Evolutionary conservation across 805 yeast species (phyloP).

Genomic region (Zygosaccharomyces lentus): DNA sequence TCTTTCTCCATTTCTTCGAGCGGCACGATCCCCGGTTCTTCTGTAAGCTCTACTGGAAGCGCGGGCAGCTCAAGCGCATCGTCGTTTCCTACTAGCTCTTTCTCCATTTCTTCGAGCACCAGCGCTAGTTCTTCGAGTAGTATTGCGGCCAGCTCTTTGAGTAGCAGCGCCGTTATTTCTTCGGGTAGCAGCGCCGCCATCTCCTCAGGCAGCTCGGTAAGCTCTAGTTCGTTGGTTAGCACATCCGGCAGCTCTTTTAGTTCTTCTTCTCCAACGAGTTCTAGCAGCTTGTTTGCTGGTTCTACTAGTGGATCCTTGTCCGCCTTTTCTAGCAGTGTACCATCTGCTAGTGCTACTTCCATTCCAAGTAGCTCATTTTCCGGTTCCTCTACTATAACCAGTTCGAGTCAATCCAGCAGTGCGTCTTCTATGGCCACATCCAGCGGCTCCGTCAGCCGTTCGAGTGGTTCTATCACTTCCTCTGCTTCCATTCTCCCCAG

Average conservation of each 20-base stretch:
- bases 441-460: not conserved
- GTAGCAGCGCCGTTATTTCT: conserved; percentile 1
- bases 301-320: conserved; percentile 1
- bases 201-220: not conserved
- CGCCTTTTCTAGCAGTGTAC: conserved; percentile 2
- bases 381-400: conserved; percentile 6
- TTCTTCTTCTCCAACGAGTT: not conserved
- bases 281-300: not conserved
- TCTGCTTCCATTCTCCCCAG: conserved; percentile 3
- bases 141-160: not conserved
- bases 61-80: not conserved
- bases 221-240: not conserved
- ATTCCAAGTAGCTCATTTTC: conserved; percentile 9
- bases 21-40: not conserved
- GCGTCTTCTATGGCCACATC: not conserved
- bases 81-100: not conserved
- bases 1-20: not conserved
- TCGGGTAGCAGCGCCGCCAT: not conserved
- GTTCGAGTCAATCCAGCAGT: conserved; percentile 1
- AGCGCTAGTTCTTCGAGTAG: not conserved
- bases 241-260: not conserved
- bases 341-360: conserved; percentile 5
- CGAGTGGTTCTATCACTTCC: conserved; percentile 1
- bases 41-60: not conserved
- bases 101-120: not conserved